These are phyloP conservation scores for Marasmius tenuissimus DNA, from an alignment of 1,284 basidiomycete species.

Conservation along the genomic window DNA sequence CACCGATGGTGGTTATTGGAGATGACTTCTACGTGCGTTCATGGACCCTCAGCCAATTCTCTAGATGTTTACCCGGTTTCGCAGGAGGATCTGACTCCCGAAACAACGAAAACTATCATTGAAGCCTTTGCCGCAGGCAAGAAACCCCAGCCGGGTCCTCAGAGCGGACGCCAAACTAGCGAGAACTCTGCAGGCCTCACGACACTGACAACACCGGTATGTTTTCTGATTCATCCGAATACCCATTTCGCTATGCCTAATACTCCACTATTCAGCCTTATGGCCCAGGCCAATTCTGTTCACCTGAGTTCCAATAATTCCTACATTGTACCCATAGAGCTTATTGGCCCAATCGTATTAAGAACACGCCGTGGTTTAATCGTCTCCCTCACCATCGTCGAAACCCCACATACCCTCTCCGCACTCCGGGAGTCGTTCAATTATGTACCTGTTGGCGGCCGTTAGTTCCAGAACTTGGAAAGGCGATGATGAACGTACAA, in stretches of 20 bases:
- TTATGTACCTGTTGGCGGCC: slow-evolving; percentile 58
- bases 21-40: slow-evolving; percentile 92
- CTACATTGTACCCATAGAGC: slow-evolving; percentile 11
- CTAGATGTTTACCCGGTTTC: slow-evolving; percentile 14
- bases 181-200: slow-evolving; percentile 93
- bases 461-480: background rate
- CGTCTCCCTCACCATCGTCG: slow-evolving; percentile 77
- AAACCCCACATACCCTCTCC: slow-evolving; percentile 63
- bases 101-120: slow-evolving; percentile 86
- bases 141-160: slow-evolving; percentile 91
- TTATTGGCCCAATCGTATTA: slow-evolving; percentile 1
- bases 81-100: slow-evolving; percentile 95
- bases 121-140: slow-evolving; percentile 85
- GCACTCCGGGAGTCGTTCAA: slow-evolving; percentile 77
- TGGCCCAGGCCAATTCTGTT: slow-evolving; percentile 89
- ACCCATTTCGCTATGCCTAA: slow-evolving; percentile 11
- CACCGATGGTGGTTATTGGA: slow-evolving; percentile 97
- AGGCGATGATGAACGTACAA: slow-evolving; percentile 48
- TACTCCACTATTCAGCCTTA: slow-evolving; percentile 67
- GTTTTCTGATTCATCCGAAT: slow-evolving; percentile 19
- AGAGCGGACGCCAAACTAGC: slow-evolving; percentile 81
- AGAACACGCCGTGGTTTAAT: slow-evolving; percentile 39
- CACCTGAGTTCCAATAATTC: slow-evolving; percentile 79
- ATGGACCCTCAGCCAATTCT: background rate
- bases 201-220: slow-evolving; percentile 78